phyloP scores from a whole-genome alignment of 352 stramenopile genomes.

The Pythium phragmitis region DNA sequence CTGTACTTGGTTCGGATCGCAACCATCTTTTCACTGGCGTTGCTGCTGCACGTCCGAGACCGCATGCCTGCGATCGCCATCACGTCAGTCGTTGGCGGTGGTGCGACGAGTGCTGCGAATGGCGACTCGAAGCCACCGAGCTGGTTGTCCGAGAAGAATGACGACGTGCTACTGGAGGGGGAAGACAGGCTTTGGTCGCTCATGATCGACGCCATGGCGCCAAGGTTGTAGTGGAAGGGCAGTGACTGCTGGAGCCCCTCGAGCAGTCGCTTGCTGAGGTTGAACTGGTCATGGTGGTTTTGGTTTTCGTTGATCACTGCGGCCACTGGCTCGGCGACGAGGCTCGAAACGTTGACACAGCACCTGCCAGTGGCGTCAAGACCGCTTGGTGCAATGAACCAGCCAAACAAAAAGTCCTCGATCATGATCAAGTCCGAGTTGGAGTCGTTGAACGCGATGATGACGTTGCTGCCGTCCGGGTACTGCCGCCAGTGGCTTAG shows the following conservation, averaged over 20 bases:
- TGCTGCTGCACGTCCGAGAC: conserved; percentile 6
- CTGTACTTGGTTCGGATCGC: conserved; percentile 22
- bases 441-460: conserved; percentile 32
- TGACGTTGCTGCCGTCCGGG: conserved; percentile 31
- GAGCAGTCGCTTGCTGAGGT: conserved; percentile 56
- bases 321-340: conserved; percentile 24
- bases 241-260: conserved; percentile 35
- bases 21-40: conserved; percentile 10
- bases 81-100: neutral
- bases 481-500: conserved; percentile 37
- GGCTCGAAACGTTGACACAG: conserved; percentile 31
- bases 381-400: conserved; percentile 28
- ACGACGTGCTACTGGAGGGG: conserved; percentile 1
- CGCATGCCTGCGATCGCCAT: conserved; percentile 17
- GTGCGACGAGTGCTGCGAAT: neutral
- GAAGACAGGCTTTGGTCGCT: conserved; percentile 6
- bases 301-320: conserved; percentile 23
- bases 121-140: conserved; percentile 1
- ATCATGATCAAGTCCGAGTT: conserved; percentile 23
- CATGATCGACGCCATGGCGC: conserved; percentile 4
- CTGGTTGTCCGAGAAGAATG: conserved; percentile 20
- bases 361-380: conserved; percentile 14
- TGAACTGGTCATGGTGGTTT: conserved; percentile 22
- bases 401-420: conserved; percentile 34
- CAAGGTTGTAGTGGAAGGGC: conserved; percentile 23